Base-by-base conservation (phyloP, 148 eudicot species). In the Cornus florida region DNA sequence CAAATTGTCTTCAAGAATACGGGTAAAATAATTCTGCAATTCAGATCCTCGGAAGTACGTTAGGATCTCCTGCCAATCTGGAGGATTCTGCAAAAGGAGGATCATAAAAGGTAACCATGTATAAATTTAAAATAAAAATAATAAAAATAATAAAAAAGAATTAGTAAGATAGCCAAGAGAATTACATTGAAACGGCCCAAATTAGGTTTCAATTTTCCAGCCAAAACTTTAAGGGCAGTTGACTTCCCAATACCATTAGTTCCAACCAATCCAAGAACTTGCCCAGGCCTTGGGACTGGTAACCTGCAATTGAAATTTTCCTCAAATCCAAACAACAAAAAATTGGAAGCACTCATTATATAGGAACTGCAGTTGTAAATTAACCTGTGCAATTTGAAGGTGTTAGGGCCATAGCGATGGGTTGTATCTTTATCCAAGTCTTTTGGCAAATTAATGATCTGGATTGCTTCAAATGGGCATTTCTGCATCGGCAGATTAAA, bases 221-320 rank as follows among this genome's bases (percentile, higher is more conserved):
- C 98, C 89, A 97, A 86, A 72, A 97, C 99, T 91, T 96, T 94
- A 28, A 96, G 97, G 28, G 98, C 97, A 75, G 99, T 96, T 56
- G 97, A 94, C 82, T 97, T 97, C 70, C 99, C 99, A 87, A 97
- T 97, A 28, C 99, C 99, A 88, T 97, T 97, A 72, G 99, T 94
- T 82, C 99, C 99, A 78, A 97, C 99, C 88, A 97, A 89, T 50
- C 99, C 99, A 84, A 94, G 98, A 88, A 97, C 99, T 81, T 97
- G 99, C 14, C 99, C 98, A 7, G 99, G 99, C 86, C 99, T 94
- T 43, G 98, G 99, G 64, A 94, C 94, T 6, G 99, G 98, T 72
- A 97, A 85, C 90, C 99, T 97, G 90, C 22, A 70, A 76, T 75
- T 59, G 73, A 72, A 72, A 33, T 50, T 43, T 78, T 35, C 71